Evolutionary conservation across 2,329 filamentous ascomycete genomes (phyloP).

Genomic region (Monosporascus sp.): DNA sequence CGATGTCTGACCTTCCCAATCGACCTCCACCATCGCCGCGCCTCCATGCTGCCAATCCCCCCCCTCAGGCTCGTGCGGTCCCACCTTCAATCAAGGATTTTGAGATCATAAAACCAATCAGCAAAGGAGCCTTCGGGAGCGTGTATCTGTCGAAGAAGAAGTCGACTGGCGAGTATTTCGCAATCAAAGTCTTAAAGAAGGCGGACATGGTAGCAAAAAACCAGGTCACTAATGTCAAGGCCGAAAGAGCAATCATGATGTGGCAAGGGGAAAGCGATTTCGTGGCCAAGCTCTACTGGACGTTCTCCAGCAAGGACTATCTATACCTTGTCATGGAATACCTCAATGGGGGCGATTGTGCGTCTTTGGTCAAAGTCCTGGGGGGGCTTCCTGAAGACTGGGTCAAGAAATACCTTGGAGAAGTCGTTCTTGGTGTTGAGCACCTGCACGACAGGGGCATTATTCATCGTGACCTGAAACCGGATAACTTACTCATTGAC

Average conservation of each 20-base stretch:
- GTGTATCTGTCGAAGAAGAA: conserved; percentile 99
- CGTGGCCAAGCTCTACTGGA: conserved; percentile 98
- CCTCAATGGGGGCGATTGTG: conserved; percentile 93
- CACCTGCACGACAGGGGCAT: conserved; percentile 92
- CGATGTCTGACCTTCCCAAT: conserved; percentile 64
- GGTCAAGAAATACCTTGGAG: conserved; percentile 95
- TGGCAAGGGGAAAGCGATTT: conserved; percentile 99
- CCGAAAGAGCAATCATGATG: conserved; percentile 99
- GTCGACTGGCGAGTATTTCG: conserved; percentile 95
- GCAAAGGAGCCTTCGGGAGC: conserved; percentile 96
- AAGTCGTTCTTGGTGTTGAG: conserved; percentile 94
- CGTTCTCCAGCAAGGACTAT: conserved; percentile 98
- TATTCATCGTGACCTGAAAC: conserved; percentile 94
- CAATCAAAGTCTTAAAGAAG: conserved; percentile 97
- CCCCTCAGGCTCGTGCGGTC: conserved; percentile 80
- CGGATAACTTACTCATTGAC: conserved; percentile 95
- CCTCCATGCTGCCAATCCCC: conserved; percentile 66
- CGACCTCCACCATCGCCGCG: conserved; percentile 78
- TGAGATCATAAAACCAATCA: conserved; percentile 98
- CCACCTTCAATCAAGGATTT: conserved; percentile 98
- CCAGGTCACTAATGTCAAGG: conserved; percentile 98
- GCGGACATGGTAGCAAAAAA: conserved; percentile 99
- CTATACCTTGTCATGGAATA: conserved; percentile 99
- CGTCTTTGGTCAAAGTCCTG: conserved; percentile 90
- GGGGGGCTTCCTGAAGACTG: conserved; percentile 92